phyloP scores from a whole-genome alignment of 371 early-diverging fungal species.

The Apophysomyces variabilis region DNA sequence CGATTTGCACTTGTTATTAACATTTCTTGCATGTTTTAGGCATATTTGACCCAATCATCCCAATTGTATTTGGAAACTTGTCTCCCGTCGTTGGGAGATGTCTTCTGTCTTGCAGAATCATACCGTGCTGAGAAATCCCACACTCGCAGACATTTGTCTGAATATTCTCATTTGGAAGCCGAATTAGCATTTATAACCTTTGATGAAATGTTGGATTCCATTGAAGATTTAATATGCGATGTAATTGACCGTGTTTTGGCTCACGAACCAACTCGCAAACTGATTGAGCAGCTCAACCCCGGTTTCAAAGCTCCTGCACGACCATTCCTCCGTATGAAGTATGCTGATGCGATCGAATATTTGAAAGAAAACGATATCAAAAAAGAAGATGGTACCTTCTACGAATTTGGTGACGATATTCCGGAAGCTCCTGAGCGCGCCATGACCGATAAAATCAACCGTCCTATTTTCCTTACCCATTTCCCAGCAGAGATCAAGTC shows the following conservation, averaged over 20 bases:
- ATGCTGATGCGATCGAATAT: slow-evolving; percentile 97
- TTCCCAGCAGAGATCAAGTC: slow-evolving; percentile 99
- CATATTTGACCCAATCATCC: slow-evolving; percentile 99
- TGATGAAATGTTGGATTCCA: slow-evolving; percentile 86
- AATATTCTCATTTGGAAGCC: slow-evolving; percentile 99
- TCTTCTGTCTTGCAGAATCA: slow-evolving; percentile 98
- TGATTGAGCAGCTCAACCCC: slow-evolving; percentile 93
- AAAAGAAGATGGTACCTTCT: slow-evolving; percentile 91
- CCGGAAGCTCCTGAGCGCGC: slow-evolving; percentile 99
- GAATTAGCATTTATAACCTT: slow-evolving; percentile 97
- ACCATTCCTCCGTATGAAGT: slow-evolving; percentile 98
- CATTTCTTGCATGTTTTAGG: slow-evolving; percentile 44
- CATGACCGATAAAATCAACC: slow-evolving; percentile 97
- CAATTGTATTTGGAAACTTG: slow-evolving; percentile 99
- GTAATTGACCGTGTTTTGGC: slow-evolving; percentile 86
- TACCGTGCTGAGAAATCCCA: slow-evolving; percentile 99
- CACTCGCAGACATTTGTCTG: slow-evolving; percentile 99
- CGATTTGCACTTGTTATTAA: background rate
- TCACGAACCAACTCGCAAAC: slow-evolving; percentile 74
- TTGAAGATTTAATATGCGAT: slow-evolving; percentile 93
- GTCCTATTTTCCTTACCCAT: slow-evolving; percentile 96
- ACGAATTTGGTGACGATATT: slow-evolving; percentile 99
- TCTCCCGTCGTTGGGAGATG: slow-evolving; percentile 95
- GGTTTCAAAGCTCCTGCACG: slow-evolving; percentile 82
- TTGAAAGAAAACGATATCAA: slow-evolving; percentile 90